These are phyloP conservation scores for Phylloporus rhodoxanthus DNA, from an alignment of 768 basidiomycete genomes.

Conservation along the genomic window DNA sequence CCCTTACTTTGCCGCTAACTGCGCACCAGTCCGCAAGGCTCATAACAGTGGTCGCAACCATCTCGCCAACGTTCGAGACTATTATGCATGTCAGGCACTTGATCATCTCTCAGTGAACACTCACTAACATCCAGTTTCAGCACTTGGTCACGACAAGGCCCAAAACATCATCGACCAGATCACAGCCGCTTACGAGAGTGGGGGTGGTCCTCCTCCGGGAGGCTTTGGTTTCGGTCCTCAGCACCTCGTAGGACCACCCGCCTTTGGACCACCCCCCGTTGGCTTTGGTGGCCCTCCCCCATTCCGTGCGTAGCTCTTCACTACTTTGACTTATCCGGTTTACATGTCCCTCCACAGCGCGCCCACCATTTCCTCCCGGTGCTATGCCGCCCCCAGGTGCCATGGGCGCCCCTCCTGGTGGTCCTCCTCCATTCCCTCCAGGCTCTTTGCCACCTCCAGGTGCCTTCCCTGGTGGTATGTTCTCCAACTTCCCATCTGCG, in stretches of 20 bases:
- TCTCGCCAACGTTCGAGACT: conserved; percentile 91
- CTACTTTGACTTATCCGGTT: conserved; percentile 1
- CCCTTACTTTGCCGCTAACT: conserved; percentile 6
- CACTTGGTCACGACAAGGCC: conserved; percentile 92
- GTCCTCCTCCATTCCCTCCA: conserved; percentile 72
- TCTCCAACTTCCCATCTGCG: background rate
- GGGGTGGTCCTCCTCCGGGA: conserved; percentile 80
- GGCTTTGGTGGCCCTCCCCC: conserved; percentile 44
- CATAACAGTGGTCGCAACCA: conserved; percentile 98
- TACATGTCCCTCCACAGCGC: conserved; percentile 34
- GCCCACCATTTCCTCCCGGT: conserved; percentile 69
- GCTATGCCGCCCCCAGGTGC: conserved; percentile 40
- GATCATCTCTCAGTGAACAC: background rate
- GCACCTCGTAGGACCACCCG: conserved; percentile 54
- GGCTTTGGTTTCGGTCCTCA: conserved; percentile 85
- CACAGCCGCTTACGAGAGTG: conserved; percentile 84
- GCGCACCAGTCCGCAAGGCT: conserved; percentile 79
- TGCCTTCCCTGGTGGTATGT: conserved; percentile 46
- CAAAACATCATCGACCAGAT: conserved; percentile 99
- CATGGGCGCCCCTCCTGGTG: conserved; percentile 51
- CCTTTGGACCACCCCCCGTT: conserved; percentile 49
- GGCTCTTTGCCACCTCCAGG: conserved; percentile 44
- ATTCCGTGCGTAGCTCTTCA: conserved; percentile 13
- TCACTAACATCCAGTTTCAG: conserved; percentile 34
- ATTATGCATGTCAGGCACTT: conserved; percentile 76